Conservation (phyloP, 257 asterid genomes). For the Solanum chmielewskii region DNA sequence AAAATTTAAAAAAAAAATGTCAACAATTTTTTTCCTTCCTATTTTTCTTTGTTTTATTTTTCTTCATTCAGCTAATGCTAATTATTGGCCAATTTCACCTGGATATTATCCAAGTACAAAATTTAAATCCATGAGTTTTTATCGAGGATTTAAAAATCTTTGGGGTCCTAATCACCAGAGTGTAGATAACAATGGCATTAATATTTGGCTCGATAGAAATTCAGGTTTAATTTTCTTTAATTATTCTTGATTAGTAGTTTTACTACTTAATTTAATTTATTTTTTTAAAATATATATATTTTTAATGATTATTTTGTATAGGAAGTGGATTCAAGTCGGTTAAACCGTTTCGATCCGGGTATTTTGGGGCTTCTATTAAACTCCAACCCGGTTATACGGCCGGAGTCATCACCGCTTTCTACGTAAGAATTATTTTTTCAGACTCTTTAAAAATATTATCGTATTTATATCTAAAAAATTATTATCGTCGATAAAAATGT, state of each 20-base stretch:
- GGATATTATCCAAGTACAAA: constrained; percentile 69
- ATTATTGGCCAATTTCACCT: constrained; percentile 64
- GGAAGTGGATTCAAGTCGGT: constrained; percentile 98
- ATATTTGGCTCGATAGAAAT: constrained; percentile 73
- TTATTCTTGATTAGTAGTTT: neutral
- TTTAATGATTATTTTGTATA: constrained; percentile 4
- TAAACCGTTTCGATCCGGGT: constrained; percentile 86
- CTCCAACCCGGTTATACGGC: constrained; percentile 94
- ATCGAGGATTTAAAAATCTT: constrained; percentile 46
- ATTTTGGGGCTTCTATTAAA: constrained; percentile 81
- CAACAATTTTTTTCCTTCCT: constrained; percentile 13
- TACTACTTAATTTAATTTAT: neutral
- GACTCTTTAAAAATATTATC: neutral
- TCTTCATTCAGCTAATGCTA: constrained; percentile 24
- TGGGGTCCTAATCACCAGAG: constrained; percentile 79
- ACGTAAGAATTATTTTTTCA: constrained; percentile 26
- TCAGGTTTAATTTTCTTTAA: constrained; percentile 35
- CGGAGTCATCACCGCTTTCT: constrained; percentile 93
- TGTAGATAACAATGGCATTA: constrained; percentile 45
- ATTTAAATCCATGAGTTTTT: constrained; percentile 46
- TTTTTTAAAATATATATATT: neutral
- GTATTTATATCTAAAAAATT: neutral
- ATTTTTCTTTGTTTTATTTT: constrained; percentile 5
- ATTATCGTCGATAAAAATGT: neutral
- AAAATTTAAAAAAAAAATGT: no score